Conservation (phyloP, 202 grass and related monocot genomes). For the Digitaria exilis region DNA sequence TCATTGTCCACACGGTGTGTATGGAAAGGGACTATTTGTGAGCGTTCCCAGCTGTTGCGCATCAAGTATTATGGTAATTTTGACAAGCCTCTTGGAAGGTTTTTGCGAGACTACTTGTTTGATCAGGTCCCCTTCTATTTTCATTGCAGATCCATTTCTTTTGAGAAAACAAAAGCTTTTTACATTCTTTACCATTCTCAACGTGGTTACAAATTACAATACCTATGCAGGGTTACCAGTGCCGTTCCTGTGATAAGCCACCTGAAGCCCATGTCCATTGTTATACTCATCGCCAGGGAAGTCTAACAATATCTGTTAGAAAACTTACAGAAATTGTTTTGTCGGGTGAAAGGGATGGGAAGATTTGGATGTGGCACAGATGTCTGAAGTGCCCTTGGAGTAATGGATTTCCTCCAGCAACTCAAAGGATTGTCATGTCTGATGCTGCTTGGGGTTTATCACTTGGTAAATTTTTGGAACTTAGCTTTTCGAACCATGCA, state of each 20-base stretch:
- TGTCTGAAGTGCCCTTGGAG: slow-evolving; percentile 83
- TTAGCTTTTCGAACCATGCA: slow-evolving; percentile 97
- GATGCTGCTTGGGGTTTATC: slow-evolving; percentile 97
- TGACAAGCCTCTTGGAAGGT: slow-evolving; percentile 91
- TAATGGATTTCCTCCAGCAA: slow-evolving; percentile 92
- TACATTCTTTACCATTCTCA: slow-evolving; percentile 30
- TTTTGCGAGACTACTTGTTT: slow-evolving; percentile 87
- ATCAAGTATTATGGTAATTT: slow-evolving; percentile 98
- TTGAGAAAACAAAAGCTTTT: slow-evolving; percentile 26
- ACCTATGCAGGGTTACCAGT: slow-evolving; percentile 66
- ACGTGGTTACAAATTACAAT: slow-evolving; percentile 40
- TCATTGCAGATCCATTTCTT: slow-evolving; percentile 10
- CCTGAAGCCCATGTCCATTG: slow-evolving; percentile 97
- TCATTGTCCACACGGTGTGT: slow-evolving; percentile 89
- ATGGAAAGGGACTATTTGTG: slow-evolving; percentile 95
- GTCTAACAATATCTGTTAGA: slow-evolving; percentile 94
- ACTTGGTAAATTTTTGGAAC: slow-evolving; percentile 98
- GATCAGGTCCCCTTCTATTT: slow-evolving; percentile 57
- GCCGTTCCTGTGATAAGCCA: slow-evolving; percentile 81
- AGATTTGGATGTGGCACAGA: slow-evolving; percentile 99
- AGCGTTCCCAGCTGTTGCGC: slow-evolving; percentile 84
- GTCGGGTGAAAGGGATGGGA: slow-evolving; percentile 83
- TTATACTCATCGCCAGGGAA: slow-evolving; percentile 91
- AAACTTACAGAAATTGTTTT: slow-evolving; percentile 71
- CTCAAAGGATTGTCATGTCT: slow-evolving; percentile 88